Evolutionary conservation across 192 early-diverging fungal species (phyloP), one percentile per base, ranked within the genome.

Genomic region (Linnemannia zychae): DNA sequence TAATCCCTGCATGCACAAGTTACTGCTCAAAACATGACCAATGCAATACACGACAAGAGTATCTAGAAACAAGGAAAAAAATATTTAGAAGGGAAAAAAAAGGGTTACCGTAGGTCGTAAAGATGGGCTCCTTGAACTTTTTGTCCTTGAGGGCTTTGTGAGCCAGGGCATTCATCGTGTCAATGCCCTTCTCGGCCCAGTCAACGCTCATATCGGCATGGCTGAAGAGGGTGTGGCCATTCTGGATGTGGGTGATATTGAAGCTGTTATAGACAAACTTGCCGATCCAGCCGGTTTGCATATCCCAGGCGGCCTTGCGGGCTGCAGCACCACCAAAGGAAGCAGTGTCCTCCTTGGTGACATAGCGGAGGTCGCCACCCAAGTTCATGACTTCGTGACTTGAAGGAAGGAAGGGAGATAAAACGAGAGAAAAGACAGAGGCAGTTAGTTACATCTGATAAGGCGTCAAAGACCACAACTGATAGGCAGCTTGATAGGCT

Each of bases 301-400:
- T 57, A 46, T 81, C 67, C 80, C 80, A 81, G 4, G 80, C 80
- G 9, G 67, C 53, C 44, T 76, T 75, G 3, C 84, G 71, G 31
- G 76, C 66, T 0, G 15, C 18, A 9, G 16, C 20, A n/a, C 74
- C 72, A 18, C 84, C 84, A 7, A 86, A 86, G 4, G 84, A 80
- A 22, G 38, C 38, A 33, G 65, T 75, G 37, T 86, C 84, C 44
- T 76, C 78, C 17, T 67, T 33, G 44, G 78, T 80, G 37, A 86
- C 84, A 49, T 86, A 80, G 72, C 75, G 74, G 40, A 67, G 40
- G 37, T 80, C 78, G 5, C 68, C 60, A 1, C 71, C 67, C 16
- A 86, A n/a, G 74, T 86, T 86, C 84, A 86, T 86, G 24, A 86
- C 49, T 52, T 86, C 84, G 34, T 80, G 84, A 57, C 75, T 78